Conservation (phyloP, 139 green algal genomes). For the Chlorella ohadii region DNA sequence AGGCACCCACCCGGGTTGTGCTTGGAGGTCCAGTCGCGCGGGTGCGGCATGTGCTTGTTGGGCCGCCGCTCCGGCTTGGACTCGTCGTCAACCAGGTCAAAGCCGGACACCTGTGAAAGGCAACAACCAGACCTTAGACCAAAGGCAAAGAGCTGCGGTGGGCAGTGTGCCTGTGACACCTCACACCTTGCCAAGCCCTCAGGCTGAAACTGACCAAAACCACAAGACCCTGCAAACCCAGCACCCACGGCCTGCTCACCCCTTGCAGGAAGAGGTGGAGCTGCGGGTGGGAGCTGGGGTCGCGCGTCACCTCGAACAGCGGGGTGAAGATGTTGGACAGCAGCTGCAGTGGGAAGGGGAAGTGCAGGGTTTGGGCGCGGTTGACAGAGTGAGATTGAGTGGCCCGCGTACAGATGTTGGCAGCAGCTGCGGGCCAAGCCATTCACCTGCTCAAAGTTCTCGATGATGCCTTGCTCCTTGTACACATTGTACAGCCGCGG, state of each 20-base stretch:
- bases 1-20: constrained; percentile 69
- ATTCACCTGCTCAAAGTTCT: constrained; percentile 70
- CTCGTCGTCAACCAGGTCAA: constrained; percentile 99
- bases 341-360: constrained; percentile 68
- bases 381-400: no score
- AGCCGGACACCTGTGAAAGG: constrained; percentile 83
- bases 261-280: constrained; percentile 96
- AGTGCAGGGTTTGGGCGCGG: no score
- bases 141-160: no score
- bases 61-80: constrained; percentile 95
- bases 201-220: no score
- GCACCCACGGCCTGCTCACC: constrained; percentile 39
- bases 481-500: constrained; percentile 98
- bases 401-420: no score
- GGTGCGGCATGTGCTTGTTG: constrained; percentile 92
- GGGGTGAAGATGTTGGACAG: constrained; percentile 99
- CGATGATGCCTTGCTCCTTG: constrained; percentile 83
- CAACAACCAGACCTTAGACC: no score
- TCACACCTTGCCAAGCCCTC: no score
- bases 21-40: constrained; percentile 76
- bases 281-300: constrained; percentile 95
- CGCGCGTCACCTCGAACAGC: constrained; percentile 97
- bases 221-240: background rate
- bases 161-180: no score
- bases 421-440: no score